These are phyloP conservation scores for Phyllachora maydis DNA, from an alignment of 2,329 filamentous ascomycete species.

Conservation along the genomic window DNA sequence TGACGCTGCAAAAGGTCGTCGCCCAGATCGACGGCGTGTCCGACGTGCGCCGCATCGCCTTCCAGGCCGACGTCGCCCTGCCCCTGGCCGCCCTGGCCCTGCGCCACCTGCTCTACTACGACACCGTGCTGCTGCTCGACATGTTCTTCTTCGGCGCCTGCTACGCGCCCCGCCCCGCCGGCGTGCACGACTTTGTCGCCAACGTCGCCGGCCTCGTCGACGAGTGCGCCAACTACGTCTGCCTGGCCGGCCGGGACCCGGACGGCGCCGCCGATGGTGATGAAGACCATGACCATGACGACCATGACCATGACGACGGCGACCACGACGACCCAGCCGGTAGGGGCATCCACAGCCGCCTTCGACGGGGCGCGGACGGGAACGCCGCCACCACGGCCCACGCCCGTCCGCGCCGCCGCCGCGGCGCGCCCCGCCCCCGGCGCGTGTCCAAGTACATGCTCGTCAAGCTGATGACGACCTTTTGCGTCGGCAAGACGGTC, in stretches of 20 bases:
- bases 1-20: conserved; percentile 62
- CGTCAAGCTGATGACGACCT: conserved; percentile 67
- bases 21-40: conserved; percentile 80
- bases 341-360: neutral
- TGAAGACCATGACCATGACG: neutral
- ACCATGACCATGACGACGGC: neutral
- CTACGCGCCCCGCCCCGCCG: conserved; percentile 64
- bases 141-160: conserved; percentile 89
- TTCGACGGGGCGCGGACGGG: neutral
- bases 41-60: conserved; percentile 71
- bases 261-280: conserved; percentile 5
- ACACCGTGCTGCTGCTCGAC: conserved; percentile 74
- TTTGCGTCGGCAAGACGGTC: conserved; percentile 66
- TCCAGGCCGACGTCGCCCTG: conserved; percentile 68
- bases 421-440: too few species aligned
- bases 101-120: conserved; percentile 81
- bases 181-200: conserved; percentile 59
- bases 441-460: conserved; percentile 39
- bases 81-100: conserved; percentile 72
- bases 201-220: conserved; percentile 58
- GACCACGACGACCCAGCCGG: neutral
- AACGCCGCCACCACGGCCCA: neutral
- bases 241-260: too few species aligned
- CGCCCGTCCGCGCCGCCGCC: conserved; percentile 3
- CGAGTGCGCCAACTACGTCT: conserved; percentile 76